Conservation (phyloP, 2,329 filamentous ascomycete species). For the Penicillium glabrum region DNA sequence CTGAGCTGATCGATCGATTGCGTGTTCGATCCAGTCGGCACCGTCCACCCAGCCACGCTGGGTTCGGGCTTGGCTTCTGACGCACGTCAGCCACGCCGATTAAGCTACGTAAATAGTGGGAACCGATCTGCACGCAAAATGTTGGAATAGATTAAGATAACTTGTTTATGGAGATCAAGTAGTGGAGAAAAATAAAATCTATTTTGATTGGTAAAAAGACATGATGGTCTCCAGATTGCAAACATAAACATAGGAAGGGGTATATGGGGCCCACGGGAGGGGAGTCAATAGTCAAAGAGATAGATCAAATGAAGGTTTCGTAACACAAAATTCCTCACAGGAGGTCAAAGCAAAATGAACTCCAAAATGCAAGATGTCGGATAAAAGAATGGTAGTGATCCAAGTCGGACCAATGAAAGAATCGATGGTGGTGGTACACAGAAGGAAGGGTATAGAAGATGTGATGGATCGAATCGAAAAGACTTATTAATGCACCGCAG, state of each 20-base stretch:
- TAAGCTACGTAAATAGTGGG: slow-evolving; percentile 1
- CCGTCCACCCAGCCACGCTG: slow-evolving; percentile 6
- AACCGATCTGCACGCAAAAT: slow-evolving; percentile 1
- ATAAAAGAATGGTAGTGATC: background rate
- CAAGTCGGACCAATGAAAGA: background rate
- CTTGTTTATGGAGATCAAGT: background rate
- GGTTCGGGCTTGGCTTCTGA: background rate
- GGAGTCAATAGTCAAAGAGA: slow-evolving; percentile 1
- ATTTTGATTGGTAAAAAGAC: background rate
- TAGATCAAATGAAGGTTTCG: slow-evolving; percentile 1
- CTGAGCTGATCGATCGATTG: background rate
- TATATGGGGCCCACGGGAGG: slow-evolving; percentile 7
- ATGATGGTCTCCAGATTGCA: background rate
- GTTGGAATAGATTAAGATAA: background rate
- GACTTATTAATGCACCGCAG: slow-evolving; percentile 39
- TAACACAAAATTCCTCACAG: slow-evolving; percentile 1
- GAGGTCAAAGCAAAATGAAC: background rate
- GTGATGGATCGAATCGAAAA: slow-evolving; percentile 3
- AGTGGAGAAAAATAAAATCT: background rate
- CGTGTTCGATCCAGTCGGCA: slow-evolving; percentile 6
- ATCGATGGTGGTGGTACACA: slow-evolving; percentile 1
- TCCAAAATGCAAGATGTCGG: slow-evolving; percentile 8
- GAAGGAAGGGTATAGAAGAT: background rate
- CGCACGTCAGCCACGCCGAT: slow-evolving; percentile 12
- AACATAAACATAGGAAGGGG: slow-evolving; percentile 5